Percentiles rank a stretch among this genome's conserved stretches.
These are phyloP conservation scores for Coemansia guatemalensis DNA, from an alignment of 192 early-diverging fungal genomes.

Conservation along the genomic window DNA sequence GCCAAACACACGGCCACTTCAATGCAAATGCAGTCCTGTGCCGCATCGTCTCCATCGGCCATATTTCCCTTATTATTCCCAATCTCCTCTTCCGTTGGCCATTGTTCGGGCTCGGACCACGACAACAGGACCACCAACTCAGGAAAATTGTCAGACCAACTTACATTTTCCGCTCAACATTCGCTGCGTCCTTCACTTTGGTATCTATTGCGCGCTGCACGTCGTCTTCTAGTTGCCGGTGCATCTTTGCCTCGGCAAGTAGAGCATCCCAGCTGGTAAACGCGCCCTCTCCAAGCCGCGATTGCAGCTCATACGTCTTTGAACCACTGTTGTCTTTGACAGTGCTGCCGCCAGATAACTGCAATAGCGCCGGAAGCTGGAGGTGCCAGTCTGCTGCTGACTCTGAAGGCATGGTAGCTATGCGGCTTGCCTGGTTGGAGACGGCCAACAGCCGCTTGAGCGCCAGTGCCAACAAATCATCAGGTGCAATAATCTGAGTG, in stretches of 20 bases:
- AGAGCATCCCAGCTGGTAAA: conserved; percentile 42
- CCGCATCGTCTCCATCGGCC: not conserved
- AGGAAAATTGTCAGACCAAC: not conserved
- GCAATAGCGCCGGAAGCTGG: not conserved
- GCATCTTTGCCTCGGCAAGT: conserved; percentile 25
- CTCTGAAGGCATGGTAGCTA: not conserved
- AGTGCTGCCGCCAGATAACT: not conserved
- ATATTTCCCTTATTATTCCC: not conserved
- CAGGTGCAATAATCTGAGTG: conserved; percentile 26
- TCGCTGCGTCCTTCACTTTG: conserved; percentile 11
- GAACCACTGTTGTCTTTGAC: not conserved
- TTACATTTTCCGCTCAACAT: conserved; percentile 38
- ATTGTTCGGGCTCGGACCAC: not conserved
- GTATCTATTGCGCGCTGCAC: conserved; percentile 3
- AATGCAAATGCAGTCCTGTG: not conserved
- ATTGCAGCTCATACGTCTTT: not conserved
- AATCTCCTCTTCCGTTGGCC: not conserved
- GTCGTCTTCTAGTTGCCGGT: not conserved
- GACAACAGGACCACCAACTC: not conserved
- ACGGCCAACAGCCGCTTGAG: conserved; percentile 32
- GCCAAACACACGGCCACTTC: not conserved
- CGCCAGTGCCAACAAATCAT: conserved; percentile 39
- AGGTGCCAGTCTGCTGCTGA: not conserved
- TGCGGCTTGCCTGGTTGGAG: conserved; percentile 4
- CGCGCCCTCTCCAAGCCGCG: conserved; percentile 27